Conservation (phyloP, 352 stramenopile species). For the Phytophthora brassicae region DNA sequence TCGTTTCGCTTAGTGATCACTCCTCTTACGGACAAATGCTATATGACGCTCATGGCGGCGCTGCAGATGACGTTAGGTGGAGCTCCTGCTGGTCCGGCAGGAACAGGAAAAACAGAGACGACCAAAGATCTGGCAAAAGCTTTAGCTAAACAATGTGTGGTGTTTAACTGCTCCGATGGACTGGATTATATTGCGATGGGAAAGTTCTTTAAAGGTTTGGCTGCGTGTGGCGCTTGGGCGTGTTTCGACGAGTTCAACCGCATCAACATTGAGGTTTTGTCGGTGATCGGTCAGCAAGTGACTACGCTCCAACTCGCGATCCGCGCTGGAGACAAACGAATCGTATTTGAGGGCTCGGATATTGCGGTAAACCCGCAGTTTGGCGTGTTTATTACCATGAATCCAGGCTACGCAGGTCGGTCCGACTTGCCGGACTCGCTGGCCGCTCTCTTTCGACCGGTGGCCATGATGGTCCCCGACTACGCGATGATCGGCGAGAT, state of each 20-base stretch:
- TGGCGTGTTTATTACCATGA: conserved; percentile 96
- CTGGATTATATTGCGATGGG: conserved; percentile 96
- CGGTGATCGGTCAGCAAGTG: conserved; percentile 85
- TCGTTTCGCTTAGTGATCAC: conserved; percentile 95
- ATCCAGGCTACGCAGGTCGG: conserved; percentile 93
- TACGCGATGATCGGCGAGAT: conserved; percentile 96
- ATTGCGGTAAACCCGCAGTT: conserved; percentile 94
- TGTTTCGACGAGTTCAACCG: conserved; percentile 98
- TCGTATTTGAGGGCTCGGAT: conserved; percentile 94
- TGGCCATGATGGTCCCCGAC: conserved; percentile 97
- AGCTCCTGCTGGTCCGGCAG: conserved; percentile 89
- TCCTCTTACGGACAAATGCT: conserved; percentile 95
- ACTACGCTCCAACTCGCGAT: conserved; percentile 89
- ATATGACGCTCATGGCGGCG: conserved; percentile 94
- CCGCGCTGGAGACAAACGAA: conserved; percentile 81
- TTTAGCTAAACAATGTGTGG: conserved; percentile 93
- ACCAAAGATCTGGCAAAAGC: conserved; percentile 94
- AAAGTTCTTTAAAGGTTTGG: conserved; percentile 93
- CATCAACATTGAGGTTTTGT: conserved; percentile 94
- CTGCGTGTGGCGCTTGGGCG: conserved; percentile 92
- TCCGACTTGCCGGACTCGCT: conserved; percentile 95
- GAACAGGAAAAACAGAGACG: conserved; percentile 94
- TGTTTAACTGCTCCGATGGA: conserved; percentile 96
- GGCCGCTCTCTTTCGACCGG: conserved; percentile 93
- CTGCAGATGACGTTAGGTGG: conserved; percentile 95